Conservation (phyloP, 768 basidiomycete genomes). For the Boletellus emodensis region DNA sequence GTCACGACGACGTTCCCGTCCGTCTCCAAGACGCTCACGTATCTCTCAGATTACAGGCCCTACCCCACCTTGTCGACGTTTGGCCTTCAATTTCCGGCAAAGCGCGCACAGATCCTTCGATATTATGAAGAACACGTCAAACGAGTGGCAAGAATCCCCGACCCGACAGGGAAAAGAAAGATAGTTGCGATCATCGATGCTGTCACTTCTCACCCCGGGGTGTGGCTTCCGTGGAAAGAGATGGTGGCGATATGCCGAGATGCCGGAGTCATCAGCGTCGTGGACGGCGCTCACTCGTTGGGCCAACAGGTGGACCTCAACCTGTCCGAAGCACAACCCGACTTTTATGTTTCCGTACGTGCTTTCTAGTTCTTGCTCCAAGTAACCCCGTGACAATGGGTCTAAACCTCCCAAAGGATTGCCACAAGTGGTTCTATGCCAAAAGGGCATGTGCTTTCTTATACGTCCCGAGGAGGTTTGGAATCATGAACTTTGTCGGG, state of each 20-base stretch:
- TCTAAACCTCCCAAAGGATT: constrained; percentile 45
- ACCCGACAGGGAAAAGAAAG: constrained; percentile 34
- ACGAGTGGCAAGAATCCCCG: constrained; percentile 22
- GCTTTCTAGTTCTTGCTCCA: background rate
- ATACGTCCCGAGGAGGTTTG: constrained; percentile 66
- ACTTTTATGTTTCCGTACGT: constrained; percentile 76
- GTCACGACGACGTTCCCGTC: constrained; percentile 58
- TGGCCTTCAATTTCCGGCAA: constrained; percentile 50
- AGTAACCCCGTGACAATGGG: background rate
- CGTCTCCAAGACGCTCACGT: constrained; percentile 46
- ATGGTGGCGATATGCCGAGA: constrained; percentile 62
- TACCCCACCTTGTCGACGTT: constrained; percentile 51
- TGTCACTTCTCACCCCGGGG: constrained; percentile 60
- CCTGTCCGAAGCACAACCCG: constrained; percentile 51
- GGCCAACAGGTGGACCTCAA: constrained; percentile 67
- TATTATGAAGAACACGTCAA: constrained; percentile 40
- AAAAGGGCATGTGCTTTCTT: constrained; percentile 66
- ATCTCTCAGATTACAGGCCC: constrained; percentile 52
- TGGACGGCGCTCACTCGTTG: constrained; percentile 79
- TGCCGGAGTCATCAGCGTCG: constrained; percentile 59
- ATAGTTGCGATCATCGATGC: constrained; percentile 68
- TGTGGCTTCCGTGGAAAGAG: constrained; percentile 65
- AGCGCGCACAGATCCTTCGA: constrained; percentile 50
- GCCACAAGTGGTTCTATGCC: constrained; percentile 81
- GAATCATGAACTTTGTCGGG: background rate